Evolutionary conservation across 2,329 filamentous ascomycete genomes (phyloP), one percentile per base, ranked within the genome.

Genomic region (Pezicula carpinea): DNA sequence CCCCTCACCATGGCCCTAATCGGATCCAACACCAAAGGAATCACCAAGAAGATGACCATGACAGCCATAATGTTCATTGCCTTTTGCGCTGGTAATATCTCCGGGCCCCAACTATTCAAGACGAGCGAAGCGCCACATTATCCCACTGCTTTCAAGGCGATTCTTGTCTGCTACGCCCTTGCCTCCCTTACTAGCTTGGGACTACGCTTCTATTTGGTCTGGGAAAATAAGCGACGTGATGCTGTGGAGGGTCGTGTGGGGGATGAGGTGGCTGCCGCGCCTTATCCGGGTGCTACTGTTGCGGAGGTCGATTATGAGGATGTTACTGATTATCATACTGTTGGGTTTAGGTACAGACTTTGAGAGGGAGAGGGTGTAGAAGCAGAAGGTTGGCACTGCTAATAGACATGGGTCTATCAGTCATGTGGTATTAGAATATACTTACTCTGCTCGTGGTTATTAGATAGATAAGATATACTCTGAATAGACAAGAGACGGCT

Each of bases 321-420:
- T 59, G 62, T 76, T 2, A 82, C 80, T 2, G 80, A 83, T 55
- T 80, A 76, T 74, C 71, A 80, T 32, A 79, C 71, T 1, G 59
- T 71, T 15, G 80, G 79, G 0, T 83, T 83, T 51, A 71, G 78
- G 35, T 83, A 83, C 61, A 71, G 79, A 22, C 57, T 76, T 21
- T 76, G 53, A 47, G n/a, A 15, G 10, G 14, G 35, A 8, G 29
- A 32, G 29, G 29, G 8, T 32, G 29, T 32, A 8, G 29, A 32
- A 32, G 14, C 7, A 8, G 8, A 32, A 14, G 14, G 29, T 14
- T 32, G 29, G 29, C 29, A 32, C 14, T 32, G 29, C 7, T 32
- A 32, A 8, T 35, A 35, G 14, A 35, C 13, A 26, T 26, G 23
- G n/a, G n/a, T n/a, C n/a, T n/a, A n/a, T n/a, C n/a, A n/a, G n/a